phyloP scores from a whole-genome alignment of 345 rosid species.

The Combretum micranthum region DNA sequence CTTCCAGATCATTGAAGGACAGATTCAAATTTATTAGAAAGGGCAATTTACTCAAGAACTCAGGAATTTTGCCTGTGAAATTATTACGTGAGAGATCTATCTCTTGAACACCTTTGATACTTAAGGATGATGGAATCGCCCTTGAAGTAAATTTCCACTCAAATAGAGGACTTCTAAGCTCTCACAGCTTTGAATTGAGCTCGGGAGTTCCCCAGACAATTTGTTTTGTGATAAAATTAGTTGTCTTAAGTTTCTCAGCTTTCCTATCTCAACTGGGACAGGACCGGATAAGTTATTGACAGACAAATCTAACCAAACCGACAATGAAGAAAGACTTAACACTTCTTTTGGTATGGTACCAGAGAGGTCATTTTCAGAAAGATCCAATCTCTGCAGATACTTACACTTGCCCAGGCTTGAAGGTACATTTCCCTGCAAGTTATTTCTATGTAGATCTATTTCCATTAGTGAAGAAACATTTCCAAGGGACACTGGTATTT shows the following conservation, averaged over 20 bases:
- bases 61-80: constrained; percentile 18
- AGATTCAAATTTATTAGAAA: constrained; percentile 13
- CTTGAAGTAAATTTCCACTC: constrained; percentile 7
- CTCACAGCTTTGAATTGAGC: constrained; percentile 13
- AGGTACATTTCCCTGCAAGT: constrained; percentile 30
- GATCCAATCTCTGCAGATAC: constrained; percentile 13
- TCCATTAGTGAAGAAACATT: constrained; percentile 25
- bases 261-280: constrained; percentile 13
- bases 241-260: not conserved
- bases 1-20: constrained; percentile 20
- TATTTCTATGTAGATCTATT: constrained; percentile 14
- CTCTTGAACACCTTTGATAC: constrained; percentile 13
- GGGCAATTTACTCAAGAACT: constrained; percentile 7
- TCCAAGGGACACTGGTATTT: constrained; percentile 32
- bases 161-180: constrained; percentile 13
- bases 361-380: constrained; percentile 10
- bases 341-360: constrained; percentile 18
- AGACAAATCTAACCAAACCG: constrained; percentile 14
- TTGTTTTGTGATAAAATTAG: constrained; percentile 18
- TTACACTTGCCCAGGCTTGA: constrained; percentile 21
- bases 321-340: constrained; percentile 15
- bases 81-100: constrained; percentile 27
- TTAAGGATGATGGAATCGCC: constrained; percentile 14
- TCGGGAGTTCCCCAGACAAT: constrained; percentile 23
- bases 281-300: constrained; percentile 11